These are phyloP conservation scores for Tetrapyrgos nigripes DNA, from an alignment of 1,284 basidiomycete species.

Conservation along the genomic window DNA sequence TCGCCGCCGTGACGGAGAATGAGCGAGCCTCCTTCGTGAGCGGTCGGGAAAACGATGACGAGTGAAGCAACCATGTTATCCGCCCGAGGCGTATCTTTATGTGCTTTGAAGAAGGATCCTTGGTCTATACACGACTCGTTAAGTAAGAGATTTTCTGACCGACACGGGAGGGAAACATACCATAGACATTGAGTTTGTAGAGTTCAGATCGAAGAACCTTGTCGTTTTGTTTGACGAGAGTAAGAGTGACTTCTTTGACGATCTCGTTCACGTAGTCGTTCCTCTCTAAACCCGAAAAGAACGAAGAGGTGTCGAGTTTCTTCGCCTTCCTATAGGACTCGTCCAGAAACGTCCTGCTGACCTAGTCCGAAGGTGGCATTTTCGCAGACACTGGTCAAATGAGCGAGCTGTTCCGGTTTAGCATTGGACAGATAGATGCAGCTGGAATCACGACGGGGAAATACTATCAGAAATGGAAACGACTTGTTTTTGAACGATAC, in stretches of 20 bases:
- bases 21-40: constrained; percentile 47
- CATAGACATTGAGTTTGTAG: constrained; percentile 38
- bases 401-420: too few relatives aligned
- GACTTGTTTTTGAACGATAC: too few relatives aligned
- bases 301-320: constrained; percentile 5
- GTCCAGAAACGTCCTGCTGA: too few relatives aligned
- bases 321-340: constrained; percentile 3
- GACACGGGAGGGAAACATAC: constrained; percentile 15
- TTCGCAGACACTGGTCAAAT: too few relatives aligned
- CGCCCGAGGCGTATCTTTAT: constrained; percentile 46
- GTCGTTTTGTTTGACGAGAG: too few relatives aligned
- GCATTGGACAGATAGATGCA: too few relatives aligned
- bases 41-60: constrained; percentile 46
- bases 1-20: constrained; percentile 36
- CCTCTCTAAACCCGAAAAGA: neutral
- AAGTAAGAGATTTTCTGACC: too few relatives aligned
- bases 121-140: constrained; percentile 37
- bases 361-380: too few relatives aligned
- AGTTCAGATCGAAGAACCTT: constrained; percentile 24
- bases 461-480: too few relatives aligned
- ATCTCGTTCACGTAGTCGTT: constrained; percentile 1
- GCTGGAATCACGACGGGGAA: too few relatives aligned
- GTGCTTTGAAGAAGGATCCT: constrained; percentile 48
- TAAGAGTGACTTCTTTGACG: neutral
- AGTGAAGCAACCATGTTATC: constrained; percentile 52